Evolutionary conservation across 148 eudicot genomes (phyloP).

Genomic region (Gaultheria prostrata): DNA sequence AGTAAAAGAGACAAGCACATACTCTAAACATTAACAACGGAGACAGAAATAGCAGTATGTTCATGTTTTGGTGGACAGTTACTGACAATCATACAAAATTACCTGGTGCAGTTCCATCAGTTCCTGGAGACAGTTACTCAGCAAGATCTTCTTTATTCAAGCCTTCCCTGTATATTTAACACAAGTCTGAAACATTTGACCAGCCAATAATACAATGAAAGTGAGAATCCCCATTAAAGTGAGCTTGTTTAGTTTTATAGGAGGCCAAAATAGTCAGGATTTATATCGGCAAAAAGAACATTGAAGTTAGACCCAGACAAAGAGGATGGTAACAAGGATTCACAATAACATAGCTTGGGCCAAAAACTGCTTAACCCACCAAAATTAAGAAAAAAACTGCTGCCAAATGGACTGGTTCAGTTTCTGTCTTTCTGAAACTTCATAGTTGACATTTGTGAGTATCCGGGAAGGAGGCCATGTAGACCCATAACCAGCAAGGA

Average conservation of each 20-base stretch:
- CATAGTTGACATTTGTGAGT: neutral
- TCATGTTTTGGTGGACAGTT: neutral
- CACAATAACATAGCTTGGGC: too few relatives aligned
- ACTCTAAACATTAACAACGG: neutral
- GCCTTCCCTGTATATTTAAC: constrained; percentile 68
- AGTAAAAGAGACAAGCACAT: neutral
- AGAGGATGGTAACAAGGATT: too few relatives aligned
- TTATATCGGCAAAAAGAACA: neutral
- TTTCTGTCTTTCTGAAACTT: constrained; percentile 4
- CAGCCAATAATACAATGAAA: neutral
- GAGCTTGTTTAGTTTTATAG: neutral
- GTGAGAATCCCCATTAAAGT: neutral
- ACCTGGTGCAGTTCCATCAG: constrained; percentile 99
- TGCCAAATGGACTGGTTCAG: neutral
- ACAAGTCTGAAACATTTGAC: neutral
- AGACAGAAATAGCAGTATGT: neutral
- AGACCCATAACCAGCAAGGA: neutral
- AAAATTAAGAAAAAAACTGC: constrained; percentile 6
- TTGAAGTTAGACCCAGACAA: neutral
- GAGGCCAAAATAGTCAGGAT: neutral
- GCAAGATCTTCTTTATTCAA: constrained; percentile 95
- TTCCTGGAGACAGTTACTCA: constrained; percentile 96
- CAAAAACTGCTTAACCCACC: too few relatives aligned
- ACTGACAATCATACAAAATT: constrained; percentile 9
- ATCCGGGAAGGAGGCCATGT: neutral